phyloP scores from a whole-genome alignment of 2,329 filamentous ascomycete genomes.

The Exophiala oligosperma region DNA sequence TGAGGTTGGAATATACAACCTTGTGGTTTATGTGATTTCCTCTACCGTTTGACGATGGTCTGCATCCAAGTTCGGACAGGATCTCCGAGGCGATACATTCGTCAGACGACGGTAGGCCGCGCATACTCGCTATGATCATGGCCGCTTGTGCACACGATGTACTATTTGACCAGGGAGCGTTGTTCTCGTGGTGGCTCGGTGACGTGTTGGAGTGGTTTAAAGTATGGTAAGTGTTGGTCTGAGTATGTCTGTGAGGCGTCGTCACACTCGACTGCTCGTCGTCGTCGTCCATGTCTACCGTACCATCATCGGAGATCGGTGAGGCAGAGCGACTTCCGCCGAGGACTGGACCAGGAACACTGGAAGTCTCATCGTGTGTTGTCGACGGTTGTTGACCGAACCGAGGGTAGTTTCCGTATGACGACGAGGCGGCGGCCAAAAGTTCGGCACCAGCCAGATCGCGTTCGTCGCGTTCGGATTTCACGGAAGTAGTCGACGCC shows the following conservation, averaged over 20 bases:
- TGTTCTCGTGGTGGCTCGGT: background rate
- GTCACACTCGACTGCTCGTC: too few species aligned
- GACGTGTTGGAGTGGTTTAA: background rate
- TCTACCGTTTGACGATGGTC: too few species aligned
- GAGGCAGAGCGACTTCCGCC: background rate
- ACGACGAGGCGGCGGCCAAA: too few species aligned
- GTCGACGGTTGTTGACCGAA: too few species aligned
- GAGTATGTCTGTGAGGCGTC: background rate
- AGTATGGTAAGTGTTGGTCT: background rate
- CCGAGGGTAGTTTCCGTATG: too few species aligned
- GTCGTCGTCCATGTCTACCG: background rate
- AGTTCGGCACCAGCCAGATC: too few species aligned
- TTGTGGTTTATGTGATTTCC: background rate
- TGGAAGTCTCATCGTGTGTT: too few species aligned
- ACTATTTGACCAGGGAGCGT: conserved; percentile 8
- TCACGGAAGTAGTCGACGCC: background rate
- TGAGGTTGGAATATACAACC: background rate
- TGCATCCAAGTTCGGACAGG: conserved; percentile 6
- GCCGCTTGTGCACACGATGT: conserved; percentile 19
- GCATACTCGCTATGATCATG: conserved; percentile 19
- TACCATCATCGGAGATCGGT: background rate
- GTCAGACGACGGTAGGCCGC: conserved; percentile 8
- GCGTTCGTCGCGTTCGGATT: too few species aligned
- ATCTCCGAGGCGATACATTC: conserved; percentile 3
- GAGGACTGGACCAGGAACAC: too few species aligned